A percentile compares a stretch with the other conserved stretches of the same genome.
Conservation (phyloP, 805 yeast species). For the Nakazawaea wickerhamii region DNA sequence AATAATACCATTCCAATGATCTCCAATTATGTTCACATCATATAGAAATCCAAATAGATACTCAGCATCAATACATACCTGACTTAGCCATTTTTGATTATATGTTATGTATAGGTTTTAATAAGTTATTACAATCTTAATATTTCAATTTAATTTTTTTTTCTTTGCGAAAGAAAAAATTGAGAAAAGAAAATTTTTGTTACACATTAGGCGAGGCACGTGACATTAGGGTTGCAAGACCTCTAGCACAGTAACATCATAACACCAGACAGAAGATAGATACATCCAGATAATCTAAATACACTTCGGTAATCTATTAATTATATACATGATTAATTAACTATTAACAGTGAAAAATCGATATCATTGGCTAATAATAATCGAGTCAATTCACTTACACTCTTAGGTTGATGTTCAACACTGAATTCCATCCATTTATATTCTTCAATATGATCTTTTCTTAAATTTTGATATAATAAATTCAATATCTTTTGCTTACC, state of each 20-base stretch:
- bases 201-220: neutral
- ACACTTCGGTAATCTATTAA: too few species aligned
- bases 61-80: conserved; percentile 41
- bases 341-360: conserved; percentile 26
- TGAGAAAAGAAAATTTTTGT: neutral
- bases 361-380: conserved; percentile 39
- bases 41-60: too few species aligned
- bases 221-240: neutral
- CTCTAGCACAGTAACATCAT: neutral
- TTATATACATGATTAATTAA: conserved; percentile 6
- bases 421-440: conserved; percentile 45
- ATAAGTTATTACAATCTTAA: neutral
- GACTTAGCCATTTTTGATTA: conserved; percentile 54
- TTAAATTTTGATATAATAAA: conserved; percentile 47
- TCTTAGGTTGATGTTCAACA: conserved; percentile 35
- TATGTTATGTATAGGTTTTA: conserved; percentile 11
- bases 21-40: too few species aligned
- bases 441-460: conserved; percentile 33
- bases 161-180: neutral
- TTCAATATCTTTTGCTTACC: conserved; percentile 63
- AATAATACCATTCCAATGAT: too few species aligned
- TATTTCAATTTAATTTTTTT: neutral
- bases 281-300: too few species aligned
- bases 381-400: conserved; percentile 43
- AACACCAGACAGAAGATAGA: neutral